Conservation (phyloP, 2,329 filamentous ascomycete species). For the Calycina herbarum region DNA sequence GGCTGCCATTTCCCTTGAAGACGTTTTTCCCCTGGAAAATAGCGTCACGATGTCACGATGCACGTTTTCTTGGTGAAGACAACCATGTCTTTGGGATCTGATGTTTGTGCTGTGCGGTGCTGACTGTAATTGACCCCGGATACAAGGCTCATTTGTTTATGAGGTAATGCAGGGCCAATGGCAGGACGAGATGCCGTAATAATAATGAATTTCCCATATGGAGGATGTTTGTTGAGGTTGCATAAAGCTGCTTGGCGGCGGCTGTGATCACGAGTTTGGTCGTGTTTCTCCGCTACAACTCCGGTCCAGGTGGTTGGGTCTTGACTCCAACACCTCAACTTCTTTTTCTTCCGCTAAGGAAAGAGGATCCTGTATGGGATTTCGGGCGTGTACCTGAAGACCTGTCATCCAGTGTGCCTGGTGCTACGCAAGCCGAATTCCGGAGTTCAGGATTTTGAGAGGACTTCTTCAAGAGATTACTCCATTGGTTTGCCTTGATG, state of each 20-base stretch:
- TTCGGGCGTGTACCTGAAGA: neutral
- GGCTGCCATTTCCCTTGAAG: neutral
- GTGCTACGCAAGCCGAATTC: neutral
- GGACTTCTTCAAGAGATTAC: neutral
- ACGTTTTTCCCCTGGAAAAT: neutral
- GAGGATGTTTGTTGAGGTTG: neutral
- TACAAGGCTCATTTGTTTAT: neutral
- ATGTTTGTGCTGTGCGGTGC: neutral
- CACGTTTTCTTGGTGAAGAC: neutral
- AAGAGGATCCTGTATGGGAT: neutral
- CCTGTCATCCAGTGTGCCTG: neutral
- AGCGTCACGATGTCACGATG: neutral
- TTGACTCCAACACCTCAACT: neutral
- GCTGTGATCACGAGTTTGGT: slow-evolving; percentile 5
- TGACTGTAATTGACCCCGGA: neutral
- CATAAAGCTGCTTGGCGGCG: too few relatives aligned
- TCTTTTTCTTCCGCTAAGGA: neutral
- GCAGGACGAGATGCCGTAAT: slow-evolving; percentile 14
- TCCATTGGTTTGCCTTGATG: neutral
- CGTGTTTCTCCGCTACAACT: slow-evolving; percentile 10
- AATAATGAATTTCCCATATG: neutral
- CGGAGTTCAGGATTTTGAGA: neutral
- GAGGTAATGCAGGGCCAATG: slow-evolving; percentile 1
- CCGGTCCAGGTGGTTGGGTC: neutral
- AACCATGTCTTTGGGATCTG: neutral